These are phyloP conservation scores for Neonectria coccinea DNA, from an alignment of 2,329 filamentous ascomycete species.

Conservation along the genomic window DNA sequence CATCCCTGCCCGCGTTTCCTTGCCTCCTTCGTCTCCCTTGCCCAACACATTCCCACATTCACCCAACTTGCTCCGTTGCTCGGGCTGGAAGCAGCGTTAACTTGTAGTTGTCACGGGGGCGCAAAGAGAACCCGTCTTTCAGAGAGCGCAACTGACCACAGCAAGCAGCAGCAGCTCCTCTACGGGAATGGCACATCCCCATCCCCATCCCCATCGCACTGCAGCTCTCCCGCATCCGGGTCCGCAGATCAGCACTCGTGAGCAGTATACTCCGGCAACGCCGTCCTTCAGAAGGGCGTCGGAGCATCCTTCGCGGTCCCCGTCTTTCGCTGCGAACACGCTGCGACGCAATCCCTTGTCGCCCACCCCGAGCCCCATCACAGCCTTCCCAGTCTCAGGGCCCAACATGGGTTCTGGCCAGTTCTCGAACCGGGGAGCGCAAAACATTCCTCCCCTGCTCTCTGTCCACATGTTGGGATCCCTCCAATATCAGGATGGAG, in stretches of 20 bases:
- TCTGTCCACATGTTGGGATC: slow-evolving; percentile 65
- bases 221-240: slow-evolving; percentile 64
- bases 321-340: slow-evolving; percentile 59
- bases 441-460: slow-evolving; percentile 64
- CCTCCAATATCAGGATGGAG: slow-evolving; percentile 69
- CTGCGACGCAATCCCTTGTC: slow-evolving; percentile 66
- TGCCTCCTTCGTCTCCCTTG: not conserved
- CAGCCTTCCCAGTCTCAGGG: slow-evolving; percentile 56
- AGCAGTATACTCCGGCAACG: slow-evolving; percentile 64
- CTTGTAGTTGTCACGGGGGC: not conserved
- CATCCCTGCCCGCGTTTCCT: not conserved
- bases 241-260: slow-evolving; percentile 62
- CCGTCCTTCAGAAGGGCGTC: slow-evolving; percentile 63
- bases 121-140: slow-evolving; percentile 5
- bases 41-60: too few species aligned
- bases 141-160: slow-evolving; percentile 37
- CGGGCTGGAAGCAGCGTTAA: not conserved
- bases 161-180: slow-evolving; percentile 60
- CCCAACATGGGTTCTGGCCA: slow-evolving; percentile 63
- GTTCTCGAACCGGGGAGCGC: slow-evolving; percentile 49
- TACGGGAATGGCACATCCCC: slow-evolving; percentile 69
- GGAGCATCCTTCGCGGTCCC: slow-evolving; percentile 64
- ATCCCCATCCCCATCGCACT: slow-evolving; percentile 56
- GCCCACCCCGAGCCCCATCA: slow-evolving; percentile 62
- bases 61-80: not conserved